A percentile compares a stretch with the other conserved stretches of the same genome.
phyloP scores from a whole-genome alignment of 1,139 yeast species.

The Saccharomyces uvarum region DNA sequence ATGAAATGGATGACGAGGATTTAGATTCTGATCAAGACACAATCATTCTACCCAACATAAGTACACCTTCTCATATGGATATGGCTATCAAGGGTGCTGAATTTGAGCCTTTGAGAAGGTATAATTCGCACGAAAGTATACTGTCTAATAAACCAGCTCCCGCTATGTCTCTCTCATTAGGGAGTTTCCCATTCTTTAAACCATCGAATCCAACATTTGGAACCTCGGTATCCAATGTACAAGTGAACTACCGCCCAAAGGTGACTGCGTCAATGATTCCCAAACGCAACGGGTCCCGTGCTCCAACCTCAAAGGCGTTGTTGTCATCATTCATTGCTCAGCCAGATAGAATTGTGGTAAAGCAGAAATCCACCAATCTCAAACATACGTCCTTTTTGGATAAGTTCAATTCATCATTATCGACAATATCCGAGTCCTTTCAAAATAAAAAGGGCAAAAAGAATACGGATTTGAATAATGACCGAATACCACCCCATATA shows the following conservation, averaged over 20 bases:
- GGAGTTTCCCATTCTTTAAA: background rate
- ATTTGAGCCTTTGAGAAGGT: conserved; percentile 26
- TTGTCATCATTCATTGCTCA: background rate
- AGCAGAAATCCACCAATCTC: background rate
- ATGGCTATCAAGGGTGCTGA: conserved; percentile 6
- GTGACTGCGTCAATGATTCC: background rate
- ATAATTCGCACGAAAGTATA: conserved; percentile 36
- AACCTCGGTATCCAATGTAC: background rate
- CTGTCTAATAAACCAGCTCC: conserved; percentile 18
- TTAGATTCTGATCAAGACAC: conserved; percentile 30
- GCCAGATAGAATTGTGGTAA: background rate
- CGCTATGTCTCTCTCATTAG: background rate
- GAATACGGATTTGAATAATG: background rate
- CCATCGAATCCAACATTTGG: conserved; percentile 5
- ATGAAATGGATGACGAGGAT: conserved; percentile 17
- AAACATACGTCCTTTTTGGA: background rate
- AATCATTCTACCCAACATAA: conserved; percentile 16
- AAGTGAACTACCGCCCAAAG: background rate
- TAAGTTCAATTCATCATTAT: background rate
- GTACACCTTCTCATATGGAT: conserved; percentile 3
- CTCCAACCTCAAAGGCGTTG: background rate
- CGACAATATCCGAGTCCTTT: background rate
- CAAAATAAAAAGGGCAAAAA: background rate
- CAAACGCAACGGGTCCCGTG: background rate
- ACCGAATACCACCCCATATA: background rate